Percentiles rank a stretch among this genome's conserved stretches.
Evolutionary conservation across 2,329 filamentous ascomycete genomes (phyloP).

Genomic region (Zymoseptoria tritici): DNA sequence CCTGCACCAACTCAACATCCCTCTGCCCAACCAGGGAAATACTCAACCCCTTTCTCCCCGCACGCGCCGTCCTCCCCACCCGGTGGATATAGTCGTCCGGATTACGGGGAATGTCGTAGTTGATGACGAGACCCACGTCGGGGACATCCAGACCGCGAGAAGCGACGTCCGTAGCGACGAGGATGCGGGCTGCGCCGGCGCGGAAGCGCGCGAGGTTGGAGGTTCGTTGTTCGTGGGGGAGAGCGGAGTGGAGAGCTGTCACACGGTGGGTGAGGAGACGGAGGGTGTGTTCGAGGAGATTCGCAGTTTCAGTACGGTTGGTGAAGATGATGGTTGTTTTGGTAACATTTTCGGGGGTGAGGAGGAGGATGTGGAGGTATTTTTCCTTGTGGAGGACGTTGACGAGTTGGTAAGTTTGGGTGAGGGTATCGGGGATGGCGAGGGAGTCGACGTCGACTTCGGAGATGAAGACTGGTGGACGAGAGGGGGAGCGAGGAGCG

Average conservation of each 20-base stretch:
- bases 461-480: slow-evolving; percentile 79
- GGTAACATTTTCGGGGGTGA: slow-evolving; percentile 64
- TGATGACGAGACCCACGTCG: slow-evolving; percentile 80
- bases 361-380: slow-evolving; percentile 83
- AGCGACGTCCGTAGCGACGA: slow-evolving; percentile 93
- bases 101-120: slow-evolving; percentile 93
- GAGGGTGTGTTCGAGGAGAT: slow-evolving; percentile 80
- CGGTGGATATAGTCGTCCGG: slow-evolving; percentile 97
- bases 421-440: slow-evolving; percentile 71
- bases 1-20: slow-evolving; percentile 83
- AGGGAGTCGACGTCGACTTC: slow-evolving; percentile 69
- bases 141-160: slow-evolving; percentile 93
- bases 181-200: slow-evolving; percentile 75
- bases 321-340: slow-evolving; percentile 88
- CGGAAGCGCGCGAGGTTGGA: slow-evolving; percentile 89
- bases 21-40: slow-evolving; percentile 88
- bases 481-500: slow-evolving; percentile 52
- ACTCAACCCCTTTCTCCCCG: slow-evolving; percentile 72
- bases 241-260: slow-evolving; percentile 79
- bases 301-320: slow-evolving; percentile 83
- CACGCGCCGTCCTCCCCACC: slow-evolving; percentile 89
- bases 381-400: slow-evolving; percentile 90
- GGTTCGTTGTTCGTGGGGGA: slow-evolving; percentile 76
- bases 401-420: slow-evolving; percentile 78
- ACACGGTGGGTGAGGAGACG: slow-evolving; percentile 81